These are phyloP conservation scores for Medicago truncatula DNA, from an alignment of 306 rosid species.

Conservation along the genomic window DNA sequence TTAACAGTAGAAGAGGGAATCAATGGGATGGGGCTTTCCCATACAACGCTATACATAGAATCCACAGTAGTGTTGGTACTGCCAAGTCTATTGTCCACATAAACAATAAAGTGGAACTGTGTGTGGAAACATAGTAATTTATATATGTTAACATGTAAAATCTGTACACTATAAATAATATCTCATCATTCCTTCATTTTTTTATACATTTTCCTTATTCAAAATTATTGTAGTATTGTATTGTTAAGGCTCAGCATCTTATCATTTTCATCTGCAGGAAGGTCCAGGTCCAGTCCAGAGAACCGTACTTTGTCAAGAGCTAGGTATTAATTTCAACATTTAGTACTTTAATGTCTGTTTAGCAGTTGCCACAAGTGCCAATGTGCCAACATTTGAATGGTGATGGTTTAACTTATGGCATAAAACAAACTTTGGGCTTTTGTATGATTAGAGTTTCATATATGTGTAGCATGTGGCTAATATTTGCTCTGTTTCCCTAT, in stretches of 20 bases:
- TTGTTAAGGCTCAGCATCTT: constrained; percentile 20
- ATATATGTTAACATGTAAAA: background rate
- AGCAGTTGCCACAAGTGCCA: constrained; percentile 18
- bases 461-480: constrained; percentile 10
- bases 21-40: background rate
- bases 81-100: background rate
- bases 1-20: background rate
- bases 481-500: background rate
- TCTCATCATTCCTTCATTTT: constrained; percentile 20
- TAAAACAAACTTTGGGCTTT: constrained; percentile 6
- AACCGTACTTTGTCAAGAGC: constrained; percentile 43
- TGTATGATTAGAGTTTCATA: constrained; percentile 23
- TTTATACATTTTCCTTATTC: too few species aligned
- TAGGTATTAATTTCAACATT: constrained; percentile 57
- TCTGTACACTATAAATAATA: background rate
- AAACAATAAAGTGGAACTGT: too few species aligned
- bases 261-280: constrained; percentile 63
- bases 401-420: constrained; percentile 3
- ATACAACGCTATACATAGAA: background rate
- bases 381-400: constrained; percentile 10
- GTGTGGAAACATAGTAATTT: background rate
- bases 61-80: too few species aligned
- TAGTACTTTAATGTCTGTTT: constrained; percentile 28
- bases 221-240: constrained; percentile 12
- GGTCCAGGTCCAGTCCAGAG: constrained; percentile 55